Conservation (phyloP, 2,329 filamentous ascomycete genomes). For the Massarina eburnea region DNA sequence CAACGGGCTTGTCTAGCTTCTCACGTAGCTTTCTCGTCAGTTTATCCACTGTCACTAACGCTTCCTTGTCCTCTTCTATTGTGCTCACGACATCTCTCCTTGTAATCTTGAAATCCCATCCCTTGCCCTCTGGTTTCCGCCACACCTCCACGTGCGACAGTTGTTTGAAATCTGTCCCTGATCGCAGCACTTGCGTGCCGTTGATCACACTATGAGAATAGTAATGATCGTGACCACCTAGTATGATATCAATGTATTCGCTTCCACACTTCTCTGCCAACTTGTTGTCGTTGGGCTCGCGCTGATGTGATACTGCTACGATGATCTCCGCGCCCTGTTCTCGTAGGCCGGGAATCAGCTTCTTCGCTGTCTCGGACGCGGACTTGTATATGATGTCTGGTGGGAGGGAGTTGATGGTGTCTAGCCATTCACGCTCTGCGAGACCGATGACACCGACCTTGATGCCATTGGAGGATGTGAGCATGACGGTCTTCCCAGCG, state of each 20-base stretch:
- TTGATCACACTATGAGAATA: slow-evolving; percentile 79
- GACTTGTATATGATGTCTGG: slow-evolving; percentile 81
- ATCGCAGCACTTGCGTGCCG: slow-evolving; percentile 80
- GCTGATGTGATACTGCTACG: slow-evolving; percentile 79
- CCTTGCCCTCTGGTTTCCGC: slow-evolving; percentile 52
- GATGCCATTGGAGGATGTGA: slow-evolving; percentile 79
- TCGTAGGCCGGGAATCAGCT: slow-evolving; percentile 72
- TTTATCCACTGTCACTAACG: slow-evolving; percentile 64
- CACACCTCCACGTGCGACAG: slow-evolving; percentile 83
- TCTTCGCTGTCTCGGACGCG: slow-evolving; percentile 71
- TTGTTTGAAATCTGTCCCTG: slow-evolving; percentile 89
- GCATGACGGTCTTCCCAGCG: slow-evolving; percentile 72
- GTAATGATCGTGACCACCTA: slow-evolving; percentile 89
- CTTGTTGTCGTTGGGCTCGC: slow-evolving; percentile 88
- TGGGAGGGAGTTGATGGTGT: slow-evolving; percentile 83
- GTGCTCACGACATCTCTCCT: slow-evolving; percentile 72
- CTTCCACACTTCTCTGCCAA: slow-evolving; percentile 70
- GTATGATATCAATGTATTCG: slow-evolving; percentile 78
- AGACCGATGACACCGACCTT: slow-evolving; percentile 85
- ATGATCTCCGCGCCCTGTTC: slow-evolving; percentile 80
- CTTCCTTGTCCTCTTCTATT: slow-evolving; percentile 64
- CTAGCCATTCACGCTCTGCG: slow-evolving; percentile 85
- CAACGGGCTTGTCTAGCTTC: slow-evolving; percentile 76
- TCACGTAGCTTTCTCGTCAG: slow-evolving; percentile 73
- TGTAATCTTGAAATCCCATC: slow-evolving; percentile 79